Evolutionary conservation across 257 asterid genomes (phyloP), one percentile per base, ranked within the genome.

Genomic region (Solanum habrochaites): DNA sequence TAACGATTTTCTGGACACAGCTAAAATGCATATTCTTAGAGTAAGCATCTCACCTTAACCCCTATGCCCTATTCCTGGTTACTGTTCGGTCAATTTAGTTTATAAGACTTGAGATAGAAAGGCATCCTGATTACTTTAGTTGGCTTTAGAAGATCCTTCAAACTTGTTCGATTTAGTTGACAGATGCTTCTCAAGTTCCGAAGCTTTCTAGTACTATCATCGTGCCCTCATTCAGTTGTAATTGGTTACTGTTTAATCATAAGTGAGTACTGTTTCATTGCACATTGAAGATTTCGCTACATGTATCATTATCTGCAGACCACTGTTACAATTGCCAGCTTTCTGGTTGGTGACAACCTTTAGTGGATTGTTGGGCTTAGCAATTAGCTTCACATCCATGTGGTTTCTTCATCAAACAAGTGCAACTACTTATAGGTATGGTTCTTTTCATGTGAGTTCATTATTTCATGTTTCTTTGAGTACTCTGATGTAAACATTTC

Each of bases 351-450:
- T 96, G 82, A 91, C 94, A 58, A 96, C 99, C 12, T 85, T 96
- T 39, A 96, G 99, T 87, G 99, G 99, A 86, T 90, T 95, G 83
- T 87, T 94, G 96, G 99, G 99, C 40, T 90, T 95, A 81, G 98
- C 96, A 15, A 96, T 96, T 87, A 96, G 99, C 93, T 95, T 96
- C 91, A 95, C 99, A 67, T 96, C 99, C 73, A 94, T 96, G 99
- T 96, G 99, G 99, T 96, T 96, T 91, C 98, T 96, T 83, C 99
- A 94, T 93, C 99, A 96, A 93, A 96, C 99, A 3, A 94, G 98
- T 83, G 98, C 98, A 85, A 96, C 99, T 60, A 95, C 98, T 10
- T 96, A 96, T 90, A 93, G 99, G 99, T 96, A 45, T 72, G 72
- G 27, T 83, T 71, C 83, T 69, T 85, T 83, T 87, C 66, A 67